A percentile compares a stretch with the other conserved stretches of the same genome.
phyloP scores from a whole-genome alignment of 2,329 filamentous ascomycete genomes.

The Colletotrichum sp. region DNA sequence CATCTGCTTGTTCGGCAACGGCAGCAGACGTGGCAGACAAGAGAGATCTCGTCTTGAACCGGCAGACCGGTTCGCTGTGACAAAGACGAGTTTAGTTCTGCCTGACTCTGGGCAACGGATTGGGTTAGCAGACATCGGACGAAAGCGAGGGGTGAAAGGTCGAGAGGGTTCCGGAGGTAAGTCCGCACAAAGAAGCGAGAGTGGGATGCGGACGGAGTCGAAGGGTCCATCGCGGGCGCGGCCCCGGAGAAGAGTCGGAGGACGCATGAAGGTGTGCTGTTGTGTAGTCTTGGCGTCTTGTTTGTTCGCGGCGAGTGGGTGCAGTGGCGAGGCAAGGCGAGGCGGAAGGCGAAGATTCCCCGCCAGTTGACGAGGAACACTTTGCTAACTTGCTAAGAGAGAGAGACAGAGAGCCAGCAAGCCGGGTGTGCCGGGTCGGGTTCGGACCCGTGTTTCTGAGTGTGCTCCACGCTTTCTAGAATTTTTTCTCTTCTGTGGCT shows the following conservation, averaged over 20 bases:
- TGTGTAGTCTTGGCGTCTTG: not conserved
- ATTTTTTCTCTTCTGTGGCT: not conserved
- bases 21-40: not conserved
- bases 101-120: not conserved
- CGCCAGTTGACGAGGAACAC: not conserved
- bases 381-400: not conserved
- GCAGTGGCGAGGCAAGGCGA: slow-evolving; percentile 1
- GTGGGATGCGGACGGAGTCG: not conserved
- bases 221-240: slow-evolving; percentile 3
- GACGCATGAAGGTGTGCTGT: not conserved
- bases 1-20: not conserved
- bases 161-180: not conserved
- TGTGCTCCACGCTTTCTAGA: not conserved
- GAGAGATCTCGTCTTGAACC: not conserved
- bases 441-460: not conserved
- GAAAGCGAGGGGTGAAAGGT: not conserved
- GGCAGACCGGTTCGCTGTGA: not conserved
- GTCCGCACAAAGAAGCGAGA: not conserved
- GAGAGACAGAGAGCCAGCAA: not conserved
- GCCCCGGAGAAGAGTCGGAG: slow-evolving; percentile 8
- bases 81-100: not conserved
- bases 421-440: not conserved
- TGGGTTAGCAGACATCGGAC: not conserved
- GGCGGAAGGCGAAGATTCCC: not conserved
- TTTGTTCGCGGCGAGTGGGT: not conserved